phyloP scores from a whole-genome alignment of 1,284 basidiomycete genomes.

The Quambalaria eucalypti region DNA sequence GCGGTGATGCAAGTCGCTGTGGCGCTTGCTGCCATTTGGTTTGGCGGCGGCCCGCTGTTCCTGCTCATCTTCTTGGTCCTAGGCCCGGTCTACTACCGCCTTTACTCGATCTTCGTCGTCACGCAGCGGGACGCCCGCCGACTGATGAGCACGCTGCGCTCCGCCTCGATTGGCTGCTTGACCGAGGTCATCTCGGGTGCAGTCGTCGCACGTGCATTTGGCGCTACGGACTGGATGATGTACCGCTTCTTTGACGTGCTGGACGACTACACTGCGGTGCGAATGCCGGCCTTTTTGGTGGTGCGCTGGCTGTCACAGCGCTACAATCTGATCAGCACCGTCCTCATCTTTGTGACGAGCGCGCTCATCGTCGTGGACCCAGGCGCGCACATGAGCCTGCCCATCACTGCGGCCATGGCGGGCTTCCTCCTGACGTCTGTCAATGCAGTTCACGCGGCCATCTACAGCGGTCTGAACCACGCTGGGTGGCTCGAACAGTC shows the following conservation, averaged over 20 bases:
- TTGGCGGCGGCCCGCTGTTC: conserved; percentile 24
- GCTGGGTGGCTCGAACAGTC: conserved; percentile 14
- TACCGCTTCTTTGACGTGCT: not conserved
- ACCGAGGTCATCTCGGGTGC: conserved; percentile 49
- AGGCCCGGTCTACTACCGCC: conserved; percentile 37
- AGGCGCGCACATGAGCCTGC: not conserved
- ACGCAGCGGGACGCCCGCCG: conserved; percentile 50
- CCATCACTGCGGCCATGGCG: not conserved
- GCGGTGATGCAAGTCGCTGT: too few species aligned
- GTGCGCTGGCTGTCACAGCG: not conserved
- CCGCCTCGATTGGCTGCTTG: conserved; percentile 45
- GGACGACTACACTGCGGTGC: not conserved
- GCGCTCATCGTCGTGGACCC: not conserved
- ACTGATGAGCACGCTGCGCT: conserved; percentile 39
- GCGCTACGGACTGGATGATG: conserved; percentile 33
- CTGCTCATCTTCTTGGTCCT: not conserved
- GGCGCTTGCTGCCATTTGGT: conserved; percentile 28
- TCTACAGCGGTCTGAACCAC: conserved; percentile 1
- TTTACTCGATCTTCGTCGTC: conserved; percentile 50
- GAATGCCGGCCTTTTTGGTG: not conserved
- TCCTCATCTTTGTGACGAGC: not conserved
- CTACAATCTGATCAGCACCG: not conserved
- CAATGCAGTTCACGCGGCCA: not conserved
- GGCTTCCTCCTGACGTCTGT: not conserved
- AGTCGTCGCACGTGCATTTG: conserved; percentile 52